These are phyloP conservation scores for Colletotrichum musicola DNA, from an alignment of 2,329 filamentous ascomycete genomes.

Conservation along the genomic window DNA sequence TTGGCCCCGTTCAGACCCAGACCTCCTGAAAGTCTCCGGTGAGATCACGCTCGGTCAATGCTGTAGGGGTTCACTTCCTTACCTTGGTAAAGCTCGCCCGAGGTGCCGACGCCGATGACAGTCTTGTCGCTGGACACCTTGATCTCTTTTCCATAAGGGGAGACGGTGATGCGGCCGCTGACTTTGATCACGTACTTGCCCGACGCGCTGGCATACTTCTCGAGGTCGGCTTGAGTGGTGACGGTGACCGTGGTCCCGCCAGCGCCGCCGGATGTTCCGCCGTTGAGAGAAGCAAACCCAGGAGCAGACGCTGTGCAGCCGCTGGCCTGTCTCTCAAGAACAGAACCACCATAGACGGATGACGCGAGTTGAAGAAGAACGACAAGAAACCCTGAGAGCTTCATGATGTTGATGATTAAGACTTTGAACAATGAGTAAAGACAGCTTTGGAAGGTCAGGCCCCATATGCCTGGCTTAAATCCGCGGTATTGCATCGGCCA, in stretches of 20 bases:
- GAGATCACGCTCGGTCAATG: background rate
- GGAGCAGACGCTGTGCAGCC: conserved; percentile 37
- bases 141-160: conserved; percentile 42
- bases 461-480: too few species aligned
- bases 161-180: conserved; percentile 42
- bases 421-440: background rate
- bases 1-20: conserved; percentile 34
- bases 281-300: conserved; percentile 44
- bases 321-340: background rate
- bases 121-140: conserved; percentile 42
- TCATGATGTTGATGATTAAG: background rate
- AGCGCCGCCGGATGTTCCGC: conserved; percentile 43
- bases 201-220: conserved; percentile 40
- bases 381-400: background rate
- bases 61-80: background rate
- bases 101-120: conserved; percentile 39
- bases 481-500: too few species aligned
- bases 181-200: conserved; percentile 45
- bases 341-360: background rate
- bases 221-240: conserved; percentile 41
- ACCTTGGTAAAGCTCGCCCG: conserved; percentile 35
- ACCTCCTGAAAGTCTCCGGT: conserved; percentile 21
- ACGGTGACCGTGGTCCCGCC: conserved; percentile 42
- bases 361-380: background rate
- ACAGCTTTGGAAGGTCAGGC: background rate